Evolutionary conservation across 176 grass and related monocot species (phyloP), one percentile per base, ranked within the genome.

Genomic region (Tillandsia leiboldiana): DNA sequence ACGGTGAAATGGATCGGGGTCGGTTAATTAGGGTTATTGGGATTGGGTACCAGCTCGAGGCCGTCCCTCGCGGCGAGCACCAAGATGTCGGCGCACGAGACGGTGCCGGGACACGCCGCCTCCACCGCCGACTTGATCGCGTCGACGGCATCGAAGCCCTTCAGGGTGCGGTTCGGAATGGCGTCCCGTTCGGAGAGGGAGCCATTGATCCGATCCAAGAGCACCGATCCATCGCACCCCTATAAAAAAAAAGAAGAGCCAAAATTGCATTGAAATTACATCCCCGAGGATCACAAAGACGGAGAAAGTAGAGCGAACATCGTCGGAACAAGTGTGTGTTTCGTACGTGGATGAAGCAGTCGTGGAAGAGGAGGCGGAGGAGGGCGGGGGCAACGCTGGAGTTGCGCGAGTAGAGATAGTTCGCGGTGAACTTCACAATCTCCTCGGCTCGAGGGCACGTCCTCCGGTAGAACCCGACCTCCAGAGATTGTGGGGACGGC

Each of bases 221-320:
- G 76, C 65, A 90, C 79, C 65, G 73, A 86, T n/a, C 76, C 80
- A 71, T 90, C 83, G 50, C 87, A 90, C 49, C 87, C 83, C 87
- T 83, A 79, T 52, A 20, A 20, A 48, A 1, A 1, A 27, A 23
- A 10, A 69, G 10, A 26, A 69, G 8, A 49, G 29, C 8, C 66
- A 17, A 26, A 17, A 29, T 47, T 1, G 51, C 3, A 24, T 24
- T 24, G 24, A 24, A 24, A 24, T 42, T 12, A 13, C 20, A 56
- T 17, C 22, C 26, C 8, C 24, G 10, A 69, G 12, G 29, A 47
- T 48, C 64, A 15, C 11, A 14, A 66, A 3, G 26, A 42, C 24
- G 24, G 26, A 47, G 17, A 9, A 1, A 29, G 15, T 10, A 1
- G 29, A 56, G 18, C 50, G 33, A 11, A 71, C 53, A 5, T 28